Evolutionary conservation across 1,284 basidiomycete species (phyloP), one percentile per base, ranked within the genome.

Genomic region (Schizophyllum commune): DNA sequence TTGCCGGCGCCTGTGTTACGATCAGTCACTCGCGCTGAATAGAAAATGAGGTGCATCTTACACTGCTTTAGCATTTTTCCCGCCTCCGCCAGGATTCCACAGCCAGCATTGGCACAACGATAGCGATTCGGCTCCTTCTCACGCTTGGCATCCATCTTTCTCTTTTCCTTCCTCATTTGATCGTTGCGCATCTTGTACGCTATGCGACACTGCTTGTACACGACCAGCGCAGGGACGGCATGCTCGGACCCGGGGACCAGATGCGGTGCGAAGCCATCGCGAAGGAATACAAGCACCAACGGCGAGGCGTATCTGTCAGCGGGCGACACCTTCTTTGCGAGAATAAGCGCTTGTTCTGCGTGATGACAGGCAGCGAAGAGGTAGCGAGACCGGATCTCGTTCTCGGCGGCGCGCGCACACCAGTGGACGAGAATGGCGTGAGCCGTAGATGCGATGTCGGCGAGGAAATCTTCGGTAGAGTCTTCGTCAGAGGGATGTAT

Each of bases 91-190:
- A 71, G 64, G 27, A 74, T 67, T 4, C 65, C 60, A 60, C 73
- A 74, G 7, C 64, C 67, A 5, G 68, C 61, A 6, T 65, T 68
- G 0, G 72, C 73, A 60, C 73, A 75, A 4, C 67, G 61, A 65
- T 74, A 75, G 52, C 72, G 59, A 57, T 70, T 68, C 1, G 73
- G 66, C 5, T 64, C 63, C 58, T 71, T 68, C 61, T 68, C 62
- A 60, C 70, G 69, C 62, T 69, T 73, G 7, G n/a, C 6, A n/a
- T 54, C 52, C 52, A 54, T 54, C 52, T 54, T 54, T n/a, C 7
- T n/a, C 7, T 54, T 8, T 8, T n/a, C 7, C 8, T 54, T 22
- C 7, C n/a, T 54, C n/a, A 54, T 6, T 6, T 54, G 8, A 6
- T 6, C 52, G 7, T 7, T 6, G 6, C 52, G 6, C 52, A 8